phyloP scores from a whole-genome alignment of 176 grass and related monocot genomes.

The Chrysopogon serrulatus region DNA sequence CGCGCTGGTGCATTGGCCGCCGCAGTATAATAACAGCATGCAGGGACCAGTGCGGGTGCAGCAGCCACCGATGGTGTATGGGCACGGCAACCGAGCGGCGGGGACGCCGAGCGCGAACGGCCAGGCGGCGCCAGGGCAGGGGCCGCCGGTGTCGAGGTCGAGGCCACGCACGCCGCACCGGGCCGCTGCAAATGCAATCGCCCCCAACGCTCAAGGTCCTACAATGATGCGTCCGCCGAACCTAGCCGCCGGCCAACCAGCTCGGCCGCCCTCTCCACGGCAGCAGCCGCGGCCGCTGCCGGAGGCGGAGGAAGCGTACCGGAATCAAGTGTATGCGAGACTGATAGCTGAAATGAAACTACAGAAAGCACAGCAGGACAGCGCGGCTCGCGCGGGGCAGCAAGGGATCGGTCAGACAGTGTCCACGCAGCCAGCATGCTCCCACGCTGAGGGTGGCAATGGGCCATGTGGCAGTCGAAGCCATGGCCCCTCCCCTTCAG shows the following conservation, averaged over 20 bases:
- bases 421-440: background rate
- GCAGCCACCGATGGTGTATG: background rate
- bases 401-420: background rate
- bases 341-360: background rate
- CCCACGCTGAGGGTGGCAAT: background rate
- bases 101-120: background rate
- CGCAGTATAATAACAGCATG: background rate
- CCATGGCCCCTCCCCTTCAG: background rate
- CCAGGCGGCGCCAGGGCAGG: background rate
- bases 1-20: background rate
- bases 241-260: background rate
- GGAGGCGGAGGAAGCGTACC: background rate
- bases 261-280: background rate
- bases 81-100: background rate
- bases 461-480: background rate
- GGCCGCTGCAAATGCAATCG: background rate
- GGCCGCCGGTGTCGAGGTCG: background rate
- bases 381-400: background rate
- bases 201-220: background rate
- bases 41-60: background rate
- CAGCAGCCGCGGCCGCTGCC: background rate
- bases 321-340: background rate
- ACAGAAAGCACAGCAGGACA: no score
- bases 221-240: background rate
- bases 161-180: background rate